phyloP scores from a whole-genome alignment of 164 flowering plant species.

The Nymphaea colorata region DNA sequence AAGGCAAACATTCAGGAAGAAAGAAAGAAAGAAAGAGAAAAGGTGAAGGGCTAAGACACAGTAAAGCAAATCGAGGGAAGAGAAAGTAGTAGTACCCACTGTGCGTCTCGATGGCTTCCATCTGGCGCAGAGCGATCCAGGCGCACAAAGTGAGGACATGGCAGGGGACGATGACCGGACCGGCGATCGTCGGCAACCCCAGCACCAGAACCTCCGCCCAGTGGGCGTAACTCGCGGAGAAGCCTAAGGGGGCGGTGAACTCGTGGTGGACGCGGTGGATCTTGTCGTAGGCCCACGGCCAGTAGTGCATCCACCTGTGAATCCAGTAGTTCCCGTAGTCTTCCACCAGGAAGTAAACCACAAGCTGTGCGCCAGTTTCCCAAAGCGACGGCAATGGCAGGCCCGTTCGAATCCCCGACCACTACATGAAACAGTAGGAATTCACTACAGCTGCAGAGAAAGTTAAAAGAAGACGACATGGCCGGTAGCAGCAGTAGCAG shows the following conservation, averaged over 20 bases:
- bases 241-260: constrained; percentile 73
- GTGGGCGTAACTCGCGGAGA: constrained; percentile 85
- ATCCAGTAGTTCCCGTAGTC: constrained; percentile 85
- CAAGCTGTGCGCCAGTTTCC: constrained; percentile 55
- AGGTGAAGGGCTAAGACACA: no score
- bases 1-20: no score
- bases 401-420: constrained; percentile 58
- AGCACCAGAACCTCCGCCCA: constrained; percentile 86
- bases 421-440: constrained; percentile 23
- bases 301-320: constrained; percentile 50
- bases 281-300: constrained; percentile 82
- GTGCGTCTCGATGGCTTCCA: constrained; percentile 92
- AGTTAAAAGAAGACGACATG: not conserved
- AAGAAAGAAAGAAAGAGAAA: no score
- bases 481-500: no score
- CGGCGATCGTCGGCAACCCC: constrained; percentile 76
- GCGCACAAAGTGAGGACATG: constrained; percentile 88
- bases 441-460: constrained; percentile 1
- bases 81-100: constrained; percentile 56
- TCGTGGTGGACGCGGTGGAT: constrained; percentile 85
- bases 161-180: constrained; percentile 78
- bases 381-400: constrained; percentile 73
- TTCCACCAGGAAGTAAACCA: constrained; percentile 67
- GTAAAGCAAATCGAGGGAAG: no score
- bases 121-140: constrained; percentile 78